Percentiles rank a stretch among this genome's conserved stretches.
Conservation (phyloP, 345 rosid species). For the Eucalyptus pauciflora region DNA sequence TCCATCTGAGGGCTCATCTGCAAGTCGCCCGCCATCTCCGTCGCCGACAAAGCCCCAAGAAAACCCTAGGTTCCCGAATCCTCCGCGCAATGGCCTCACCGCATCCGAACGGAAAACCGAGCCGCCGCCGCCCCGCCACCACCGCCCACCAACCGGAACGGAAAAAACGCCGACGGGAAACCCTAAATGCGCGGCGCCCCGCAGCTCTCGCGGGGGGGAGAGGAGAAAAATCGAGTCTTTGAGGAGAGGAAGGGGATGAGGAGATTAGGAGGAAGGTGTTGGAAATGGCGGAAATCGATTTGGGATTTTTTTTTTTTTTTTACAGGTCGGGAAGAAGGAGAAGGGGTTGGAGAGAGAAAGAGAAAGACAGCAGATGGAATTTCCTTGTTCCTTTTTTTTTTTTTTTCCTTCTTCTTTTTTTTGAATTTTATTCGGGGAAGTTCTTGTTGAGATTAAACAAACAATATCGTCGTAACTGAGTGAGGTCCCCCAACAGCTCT, state of each 20-base stretch:
- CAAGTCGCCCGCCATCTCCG: constrained; percentile 41
- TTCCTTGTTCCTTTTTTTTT: not conserved
- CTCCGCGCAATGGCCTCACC: not conserved
- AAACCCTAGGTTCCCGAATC: not conserved
- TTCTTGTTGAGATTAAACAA: not conserved
- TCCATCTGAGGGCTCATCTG: constrained; percentile 86
- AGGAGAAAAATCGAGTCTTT: not conserved
- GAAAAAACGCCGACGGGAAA: not conserved
- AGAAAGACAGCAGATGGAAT: not conserved
- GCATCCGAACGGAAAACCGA: not conserved
- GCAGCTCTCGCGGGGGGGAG: not conserved
- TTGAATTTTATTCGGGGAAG: not conserved
- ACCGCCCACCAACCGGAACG: not conserved
- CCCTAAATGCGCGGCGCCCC: not conserved
- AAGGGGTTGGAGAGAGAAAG: not conserved
- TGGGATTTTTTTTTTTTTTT: not conserved
- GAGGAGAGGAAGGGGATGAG: not conserved
- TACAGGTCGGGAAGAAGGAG: not conserved
- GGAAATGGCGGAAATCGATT: not conserved
- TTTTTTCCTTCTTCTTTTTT: not conserved
- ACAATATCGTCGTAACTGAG: not conserved
- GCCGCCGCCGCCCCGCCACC: not conserved
- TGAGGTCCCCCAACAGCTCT: not conserved
- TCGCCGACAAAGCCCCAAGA: not conserved
- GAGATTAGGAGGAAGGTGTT: not conserved